A percentile compares a stretch with the other conserved stretches of the same genome.
Conservation (phyloP, 176 grass and related monocot genomes). For the Triticum urartu region DNA sequence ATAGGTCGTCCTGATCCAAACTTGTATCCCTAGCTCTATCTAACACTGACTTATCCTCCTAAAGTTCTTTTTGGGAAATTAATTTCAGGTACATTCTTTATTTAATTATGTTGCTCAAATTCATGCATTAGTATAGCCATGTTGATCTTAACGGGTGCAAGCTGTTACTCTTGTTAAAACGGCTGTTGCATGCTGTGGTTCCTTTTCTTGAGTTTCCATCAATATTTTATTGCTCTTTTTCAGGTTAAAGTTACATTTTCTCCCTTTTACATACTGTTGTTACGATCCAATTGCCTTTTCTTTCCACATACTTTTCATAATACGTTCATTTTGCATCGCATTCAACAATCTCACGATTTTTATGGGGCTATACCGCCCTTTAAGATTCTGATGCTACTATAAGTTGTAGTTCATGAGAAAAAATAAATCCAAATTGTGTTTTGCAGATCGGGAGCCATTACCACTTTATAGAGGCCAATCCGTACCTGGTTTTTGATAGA, state of each 20-base stretch:
- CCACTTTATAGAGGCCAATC: slow-evolving; percentile 92
- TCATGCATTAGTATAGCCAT: background rate
- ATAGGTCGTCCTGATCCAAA: background rate
- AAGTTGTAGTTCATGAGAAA: background rate
- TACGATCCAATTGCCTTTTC: slow-evolving; percentile 1
- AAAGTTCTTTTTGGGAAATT: background rate
- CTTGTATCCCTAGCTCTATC: background rate
- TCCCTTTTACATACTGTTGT: background rate
- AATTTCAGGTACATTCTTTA: background rate
- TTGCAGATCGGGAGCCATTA: slow-evolving; percentile 98
- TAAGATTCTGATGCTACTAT: background rate
- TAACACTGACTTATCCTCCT: slow-evolving; percentile 1
- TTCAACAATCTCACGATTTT: background rate
- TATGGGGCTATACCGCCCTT: background rate
- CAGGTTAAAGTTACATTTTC: background rate
- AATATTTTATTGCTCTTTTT: background rate
- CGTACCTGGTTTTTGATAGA: slow-evolving; percentile 93
- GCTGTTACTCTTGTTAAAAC: background rate
- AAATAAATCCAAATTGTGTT: slow-evolving; percentile 11
- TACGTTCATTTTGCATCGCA: background rate
- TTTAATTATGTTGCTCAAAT: background rate
- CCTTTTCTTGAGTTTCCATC: background rate
- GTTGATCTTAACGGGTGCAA: background rate
- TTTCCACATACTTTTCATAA: background rate
- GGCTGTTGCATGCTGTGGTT: background rate